phyloP scores from a whole-genome alignment of 2,329 filamentous ascomycete genomes.

The Aureobasidium pullulans region DNA sequence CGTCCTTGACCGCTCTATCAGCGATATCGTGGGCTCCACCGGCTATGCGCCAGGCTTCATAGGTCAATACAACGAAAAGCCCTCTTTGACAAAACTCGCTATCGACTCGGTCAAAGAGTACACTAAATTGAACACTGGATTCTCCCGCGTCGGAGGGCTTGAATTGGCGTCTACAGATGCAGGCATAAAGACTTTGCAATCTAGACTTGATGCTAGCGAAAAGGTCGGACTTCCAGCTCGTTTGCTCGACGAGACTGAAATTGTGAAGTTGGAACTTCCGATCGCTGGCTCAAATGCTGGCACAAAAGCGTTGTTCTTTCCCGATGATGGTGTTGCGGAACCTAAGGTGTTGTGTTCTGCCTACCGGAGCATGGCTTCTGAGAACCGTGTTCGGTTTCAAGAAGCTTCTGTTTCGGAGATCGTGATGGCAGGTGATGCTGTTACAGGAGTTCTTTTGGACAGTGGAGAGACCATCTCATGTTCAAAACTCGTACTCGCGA shows the following conservation, averaged over 20 bases:
- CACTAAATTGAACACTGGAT: neutral
- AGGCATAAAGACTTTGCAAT: neutral
- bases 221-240: neutral
- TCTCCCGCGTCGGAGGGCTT: slow-evolving; percentile 9
- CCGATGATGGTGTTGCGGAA: slow-evolving; percentile 14
- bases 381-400: neutral
- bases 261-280: neutral
- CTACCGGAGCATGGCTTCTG: neutral
- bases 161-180: slow-evolving; percentile 11
- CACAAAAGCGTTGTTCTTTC: slow-evolving; percentile 8
- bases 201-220: neutral
- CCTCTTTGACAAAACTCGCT: slow-evolving; percentile 26
- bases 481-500: slow-evolving; percentile 5
- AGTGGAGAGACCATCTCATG: neutral
- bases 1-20: slow-evolving; percentile 20
- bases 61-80: slow-evolving; percentile 29
- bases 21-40: slow-evolving; percentile 25
- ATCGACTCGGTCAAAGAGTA: slow-evolving; percentile 19
- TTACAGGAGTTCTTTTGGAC: neutral
- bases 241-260: neutral
- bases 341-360: slow-evolving; percentile 5
- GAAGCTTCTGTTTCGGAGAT: neutral
- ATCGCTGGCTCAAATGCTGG: neutral
- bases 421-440: neutral
- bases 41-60: slow-evolving; percentile 30